Evolutionary conservation across 768 basidiomycete genomes (phyloP).

Genomic region (Termitomyces sp.): DNA sequence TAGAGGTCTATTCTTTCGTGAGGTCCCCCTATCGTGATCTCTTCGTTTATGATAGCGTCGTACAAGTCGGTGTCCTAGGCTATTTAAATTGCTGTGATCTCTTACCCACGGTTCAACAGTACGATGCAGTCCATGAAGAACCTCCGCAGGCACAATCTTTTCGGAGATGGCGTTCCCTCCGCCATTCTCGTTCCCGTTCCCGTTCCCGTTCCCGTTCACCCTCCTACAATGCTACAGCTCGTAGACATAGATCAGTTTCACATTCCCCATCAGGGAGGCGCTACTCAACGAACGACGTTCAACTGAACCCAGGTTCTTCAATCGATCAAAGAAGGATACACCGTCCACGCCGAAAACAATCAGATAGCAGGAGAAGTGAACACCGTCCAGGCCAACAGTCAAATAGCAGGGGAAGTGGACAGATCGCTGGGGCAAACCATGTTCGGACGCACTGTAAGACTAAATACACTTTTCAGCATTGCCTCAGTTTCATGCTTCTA

Average conservation of each 20-base stretch:
- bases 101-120: slow-evolving; percentile 31
- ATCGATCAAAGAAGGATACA: neutral
- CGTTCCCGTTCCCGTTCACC: slow-evolving; percentile 22
- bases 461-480: neutral
- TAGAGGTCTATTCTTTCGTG: slow-evolving; percentile 86
- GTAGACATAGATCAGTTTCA: slow-evolving; percentile 22
- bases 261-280: slow-evolving; percentile 30
- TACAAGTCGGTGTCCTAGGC: slow-evolving; percentile 50
- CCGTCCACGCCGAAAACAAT: neutral
- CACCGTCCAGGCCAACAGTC: neutral
- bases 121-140: slow-evolving; percentile 44
- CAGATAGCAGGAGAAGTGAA: neutral
- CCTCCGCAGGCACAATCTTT: slow-evolving; percentile 26
- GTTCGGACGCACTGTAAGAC: neutral
- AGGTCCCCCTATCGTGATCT: slow-evolving; percentile 87
- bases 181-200: slow-evolving; percentile 12
- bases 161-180: slow-evolving; percentile 19
- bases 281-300: slow-evolving; percentile 15
- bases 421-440: neutral
- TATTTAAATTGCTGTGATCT: slow-evolving; percentile 8
- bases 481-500: neutral
- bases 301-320: neutral
- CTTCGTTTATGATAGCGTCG: slow-evolving; percentile 71
- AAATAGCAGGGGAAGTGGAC: neutral
- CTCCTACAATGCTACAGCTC: slow-evolving; percentile 12